Evolutionary conservation across 148 eudicot species (phyloP), one percentile per base, ranked within the genome.

Genomic region (Drosera capensis): DNA sequence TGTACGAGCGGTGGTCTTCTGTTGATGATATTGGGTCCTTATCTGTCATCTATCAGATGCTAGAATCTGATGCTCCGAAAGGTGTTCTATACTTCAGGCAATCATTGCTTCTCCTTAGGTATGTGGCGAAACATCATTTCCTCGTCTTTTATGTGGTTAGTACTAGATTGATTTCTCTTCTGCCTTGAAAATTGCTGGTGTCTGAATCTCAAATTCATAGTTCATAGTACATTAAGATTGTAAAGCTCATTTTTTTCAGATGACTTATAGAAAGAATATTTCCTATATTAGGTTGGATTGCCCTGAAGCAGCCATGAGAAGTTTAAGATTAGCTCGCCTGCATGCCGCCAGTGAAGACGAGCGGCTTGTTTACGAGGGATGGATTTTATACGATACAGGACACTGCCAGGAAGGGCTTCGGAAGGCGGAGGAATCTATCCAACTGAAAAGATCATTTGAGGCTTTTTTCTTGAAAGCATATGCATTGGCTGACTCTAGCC

Each of bases 11-110:
- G 43, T 90, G 99, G 99, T 90, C 95, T 54, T 63, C 93, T 8
- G 99, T 90, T 25, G 99, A 90, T 76, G 99, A 90, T 70, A 81
- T 90, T 52, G 99, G 99, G 43, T 90, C 99, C 22, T 56, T 90
- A 16, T 80, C 99, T 24, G 94, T 85, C 36, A 77, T 90, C 35
- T 83, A 75, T 47, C 99, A 90, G 59, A 90, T 90, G 99, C 81
- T 90, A 29, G 86, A 79, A 50, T 78, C 86, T 31, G 99, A 85
- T 66, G 74, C 95, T 11, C 77, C 85, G 0, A 90, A 78, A 62
- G 90, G 99, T 57, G 82, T 90, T 46, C 67, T 90, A 19, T 71
- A 78, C 60, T 85, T 85, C 67, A 68, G 99, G 49, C 99, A 90
- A 52, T 90, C 95, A 41, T 68, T 90, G 47, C 95, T 90, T 65